These are phyloP conservation scores for Ogataea wickerhamii DNA, from an alignment of 805 yeast species.

Conservation along the genomic window DNA sequence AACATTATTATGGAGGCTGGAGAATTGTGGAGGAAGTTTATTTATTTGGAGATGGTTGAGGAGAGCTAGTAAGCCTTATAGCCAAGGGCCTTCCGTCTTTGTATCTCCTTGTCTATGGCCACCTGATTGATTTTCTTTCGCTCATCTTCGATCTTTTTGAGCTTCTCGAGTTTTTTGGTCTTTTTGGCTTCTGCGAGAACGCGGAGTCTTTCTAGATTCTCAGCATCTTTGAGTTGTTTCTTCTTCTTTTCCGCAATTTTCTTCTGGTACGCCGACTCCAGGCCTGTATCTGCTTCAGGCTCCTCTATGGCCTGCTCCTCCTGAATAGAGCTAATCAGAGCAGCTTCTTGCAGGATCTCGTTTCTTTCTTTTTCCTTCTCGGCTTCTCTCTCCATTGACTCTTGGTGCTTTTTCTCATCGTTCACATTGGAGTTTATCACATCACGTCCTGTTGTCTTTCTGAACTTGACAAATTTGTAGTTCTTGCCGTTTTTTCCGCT, in stretches of 20 bases:
- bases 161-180: conserved; percentile 19
- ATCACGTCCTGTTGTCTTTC: conserved; percentile 26
- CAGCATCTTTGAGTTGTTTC: conserved; percentile 17
- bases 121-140: conserved; percentile 17
- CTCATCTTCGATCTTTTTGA: conserved; percentile 20
- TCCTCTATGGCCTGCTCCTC: conserved; percentile 9
- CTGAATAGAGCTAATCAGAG: conserved; percentile 3
- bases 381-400: conserved; percentile 17
- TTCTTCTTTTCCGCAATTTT: conserved; percentile 15
- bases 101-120: conserved; percentile 30
- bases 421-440: conserved; percentile 27
- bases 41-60: conserved; percentile 58
- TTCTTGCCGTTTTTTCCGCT: conserved; percentile 30
- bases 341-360: conserved; percentile 11
- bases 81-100: conserved; percentile 24
- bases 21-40: conserved; percentile 83
- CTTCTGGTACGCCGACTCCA: conserved; percentile 21
- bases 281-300: conserved; percentile 14
- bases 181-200: conserved; percentile 26
- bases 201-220: conserved; percentile 32
- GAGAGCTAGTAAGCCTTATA: conserved; percentile 17
- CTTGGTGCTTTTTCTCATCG: conserved; percentile 18
- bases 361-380: conserved; percentile 18
- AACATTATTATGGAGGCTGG: conserved; percentile 76
- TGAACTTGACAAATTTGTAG: conserved; percentile 31